phyloP scores from a whole-genome alignment of 2,329 filamentous ascomycete genomes.

The Aotearoamyces nothofagi region DNA sequence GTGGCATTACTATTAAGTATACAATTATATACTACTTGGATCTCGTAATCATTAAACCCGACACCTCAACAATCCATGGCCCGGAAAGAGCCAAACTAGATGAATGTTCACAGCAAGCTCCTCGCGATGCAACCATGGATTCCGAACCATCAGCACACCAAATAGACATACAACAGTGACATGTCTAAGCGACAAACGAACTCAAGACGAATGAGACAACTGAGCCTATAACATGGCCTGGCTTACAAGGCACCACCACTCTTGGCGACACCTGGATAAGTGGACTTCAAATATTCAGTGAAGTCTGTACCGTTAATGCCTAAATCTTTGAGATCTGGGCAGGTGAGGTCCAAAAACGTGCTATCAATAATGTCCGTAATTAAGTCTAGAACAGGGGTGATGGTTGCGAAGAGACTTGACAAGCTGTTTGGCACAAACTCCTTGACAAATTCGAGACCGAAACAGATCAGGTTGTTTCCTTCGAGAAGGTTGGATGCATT shows the following conservation, averaged over 20 bases:
- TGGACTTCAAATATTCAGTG: conserved; percentile 1
- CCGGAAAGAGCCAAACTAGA: no score
- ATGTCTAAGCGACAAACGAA: no score
- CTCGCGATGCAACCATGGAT: no score
- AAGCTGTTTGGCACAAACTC: conserved; percentile 26
- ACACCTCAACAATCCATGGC: no score
- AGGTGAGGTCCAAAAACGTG: conserved; percentile 15
- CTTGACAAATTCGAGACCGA: conserved; percentile 23
- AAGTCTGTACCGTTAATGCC: conserved; percentile 2
- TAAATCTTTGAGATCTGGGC: conserved; percentile 16
- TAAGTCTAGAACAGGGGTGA: conserved; percentile 19
- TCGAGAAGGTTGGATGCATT: conserved; percentile 26
- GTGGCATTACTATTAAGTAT: no score
- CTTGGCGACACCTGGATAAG: conserved; percentile 5
- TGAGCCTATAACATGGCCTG: no score
- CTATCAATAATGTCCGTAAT: conserved; percentile 15
- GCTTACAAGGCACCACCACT: conserved; percentile 1
- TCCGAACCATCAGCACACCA: no score
- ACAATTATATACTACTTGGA: no score
- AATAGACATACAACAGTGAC: no score
- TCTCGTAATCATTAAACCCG: no score
- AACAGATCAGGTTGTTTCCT: conserved; percentile 32
- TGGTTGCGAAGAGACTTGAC: conserved; percentile 20
- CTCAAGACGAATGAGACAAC: no score
- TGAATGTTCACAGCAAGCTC: no score